A percentile compares a stretch with the other conserved stretches of the same genome.
Evolutionary conservation across 495 filamentous ascomycete species (phyloP).

Genomic region (Achaetomiella virescens): DNA sequence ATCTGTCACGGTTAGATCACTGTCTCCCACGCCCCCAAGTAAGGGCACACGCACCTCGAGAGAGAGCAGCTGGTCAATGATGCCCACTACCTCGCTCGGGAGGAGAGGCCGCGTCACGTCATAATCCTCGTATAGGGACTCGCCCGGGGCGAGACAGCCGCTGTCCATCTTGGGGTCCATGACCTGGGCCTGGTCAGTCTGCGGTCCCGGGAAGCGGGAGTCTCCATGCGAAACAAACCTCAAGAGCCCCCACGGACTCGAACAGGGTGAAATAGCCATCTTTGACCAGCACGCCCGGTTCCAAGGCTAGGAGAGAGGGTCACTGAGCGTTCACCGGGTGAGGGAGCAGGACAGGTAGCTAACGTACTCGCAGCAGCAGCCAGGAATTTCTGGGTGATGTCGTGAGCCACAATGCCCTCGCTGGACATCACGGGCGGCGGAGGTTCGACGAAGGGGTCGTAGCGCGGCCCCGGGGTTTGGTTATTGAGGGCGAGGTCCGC

Average conservation of each 20-base stretch:
- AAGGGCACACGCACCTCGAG: slow-evolving; percentile 59
- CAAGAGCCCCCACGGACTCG: slow-evolving; percentile 88
- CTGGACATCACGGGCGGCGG: slow-evolving; percentile 33
- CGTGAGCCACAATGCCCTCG: slow-evolving; percentile 51
- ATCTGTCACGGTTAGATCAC: slow-evolving; percentile 48
- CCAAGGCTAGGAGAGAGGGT: slow-evolving; percentile 52
- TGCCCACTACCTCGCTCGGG: slow-evolving; percentile 77
- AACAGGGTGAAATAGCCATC: slow-evolving; percentile 91
- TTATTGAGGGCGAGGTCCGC: slow-evolving; percentile 21
- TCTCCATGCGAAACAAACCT: slow-evolving; percentile 52
- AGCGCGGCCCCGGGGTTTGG: slow-evolving; percentile 15
- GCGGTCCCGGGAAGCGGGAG: not conserved
- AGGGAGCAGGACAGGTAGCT: not conserved
- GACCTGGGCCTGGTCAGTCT: slow-evolving; percentile 52
- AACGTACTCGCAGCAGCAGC: slow-evolving; percentile 61
- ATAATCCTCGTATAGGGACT: slow-evolving; percentile 80
- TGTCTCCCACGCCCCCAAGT: not conserved
- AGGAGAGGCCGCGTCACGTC: slow-evolving; percentile 63
- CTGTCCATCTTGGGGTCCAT: slow-evolving; percentile 99
- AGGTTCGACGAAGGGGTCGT: slow-evolving; percentile 2
- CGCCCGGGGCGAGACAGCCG: slow-evolving; percentile 67
- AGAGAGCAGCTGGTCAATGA: slow-evolving; percentile 90
- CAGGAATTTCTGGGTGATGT: slow-evolving; percentile 75
- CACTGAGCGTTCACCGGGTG: not conserved
- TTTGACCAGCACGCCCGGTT: slow-evolving; percentile 78